Evolutionary conservation across 768 basidiomycete species (phyloP).

Genomic region (Tylopilus subfusipes): DNA sequence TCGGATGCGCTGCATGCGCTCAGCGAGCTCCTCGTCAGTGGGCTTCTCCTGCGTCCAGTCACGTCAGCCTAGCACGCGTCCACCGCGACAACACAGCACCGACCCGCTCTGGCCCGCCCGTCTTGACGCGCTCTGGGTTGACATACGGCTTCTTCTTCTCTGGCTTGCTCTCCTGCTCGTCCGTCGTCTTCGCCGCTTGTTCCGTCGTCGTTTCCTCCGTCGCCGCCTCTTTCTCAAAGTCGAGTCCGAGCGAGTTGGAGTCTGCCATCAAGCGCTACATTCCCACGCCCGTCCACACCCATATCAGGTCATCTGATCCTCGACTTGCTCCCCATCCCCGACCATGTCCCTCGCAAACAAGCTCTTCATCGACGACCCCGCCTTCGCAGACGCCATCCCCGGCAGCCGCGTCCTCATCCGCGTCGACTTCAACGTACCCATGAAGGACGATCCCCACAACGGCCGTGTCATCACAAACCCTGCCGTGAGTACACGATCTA

Average conservation of each 20-base stretch:
- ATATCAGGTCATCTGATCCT: not conserved
- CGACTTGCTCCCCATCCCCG: conserved; percentile 13
- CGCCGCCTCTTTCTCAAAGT: conserved; percentile 46
- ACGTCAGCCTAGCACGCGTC: conserved; percentile 11
- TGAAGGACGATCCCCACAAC: conserved; percentile 63
- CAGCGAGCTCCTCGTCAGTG: conserved; percentile 61
- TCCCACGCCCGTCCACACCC: conserved; percentile 25
- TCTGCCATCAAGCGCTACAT: conserved; percentile 35
- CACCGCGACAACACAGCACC: not conserved
- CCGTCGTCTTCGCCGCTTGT: not conserved
- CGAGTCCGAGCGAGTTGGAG: conserved; percentile 68
- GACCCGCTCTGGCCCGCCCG: conserved; percentile 73
- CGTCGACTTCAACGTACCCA: conserved; percentile 95
- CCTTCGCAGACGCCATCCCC: conserved; percentile 52
- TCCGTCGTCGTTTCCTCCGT: conserved; percentile 10
- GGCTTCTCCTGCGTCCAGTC: conserved; percentile 55
- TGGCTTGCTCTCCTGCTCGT: conserved; percentile 24
- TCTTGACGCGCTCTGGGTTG: conserved; percentile 81
- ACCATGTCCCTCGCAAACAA: conserved; percentile 94
- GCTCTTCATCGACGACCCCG: conserved; percentile 85
- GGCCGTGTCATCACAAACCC: conserved; percentile 95
- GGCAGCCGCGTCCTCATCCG: conserved; percentile 89
- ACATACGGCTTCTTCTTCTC: conserved; percentile 73
- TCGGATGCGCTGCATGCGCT: conserved; percentile 66
- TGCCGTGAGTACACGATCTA: conserved; percentile 59